Conservation (phyloP, 176 grass and related monocot genomes). For the Thalia dealbata region DNA sequence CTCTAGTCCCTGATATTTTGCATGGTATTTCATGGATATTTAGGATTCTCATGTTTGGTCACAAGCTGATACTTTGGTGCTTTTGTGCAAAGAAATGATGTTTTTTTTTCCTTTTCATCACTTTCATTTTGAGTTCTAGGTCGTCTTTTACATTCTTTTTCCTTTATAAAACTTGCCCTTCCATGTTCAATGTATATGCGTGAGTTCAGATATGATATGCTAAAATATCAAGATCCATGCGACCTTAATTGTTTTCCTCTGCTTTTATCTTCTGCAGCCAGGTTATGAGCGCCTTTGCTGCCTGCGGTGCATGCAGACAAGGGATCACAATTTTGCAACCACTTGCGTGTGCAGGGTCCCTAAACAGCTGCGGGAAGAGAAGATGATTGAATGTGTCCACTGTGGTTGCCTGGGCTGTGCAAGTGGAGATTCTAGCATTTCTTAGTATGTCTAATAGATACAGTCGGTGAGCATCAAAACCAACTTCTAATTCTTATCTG, state of each 20-base stretch:
- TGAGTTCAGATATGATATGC: not conserved
- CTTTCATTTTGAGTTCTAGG: not conserved
- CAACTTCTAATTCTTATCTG: too few species aligned
- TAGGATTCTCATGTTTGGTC: too few species aligned
- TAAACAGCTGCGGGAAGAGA: constrained; percentile 43
- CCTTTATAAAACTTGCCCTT: not conserved
- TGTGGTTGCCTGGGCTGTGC: constrained; percentile 44
- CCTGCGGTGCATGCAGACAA: constrained; percentile 42
- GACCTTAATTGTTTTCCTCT: not conserved
- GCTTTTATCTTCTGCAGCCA: not conserved
- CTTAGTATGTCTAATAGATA: too few species aligned
- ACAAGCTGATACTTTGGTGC: not conserved
- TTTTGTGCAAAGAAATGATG: not conserved
- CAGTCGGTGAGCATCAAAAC: too few species aligned
- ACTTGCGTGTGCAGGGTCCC: constrained; percentile 46
- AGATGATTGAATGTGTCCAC: constrained; percentile 46
- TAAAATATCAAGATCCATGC: not conserved
- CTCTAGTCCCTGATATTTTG: too few species aligned
- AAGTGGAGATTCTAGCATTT: constrained; percentile 23
- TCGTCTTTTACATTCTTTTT: not conserved
- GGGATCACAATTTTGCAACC: constrained; percentile 41
- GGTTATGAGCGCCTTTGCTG: constrained; percentile 44
- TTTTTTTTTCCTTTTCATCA: too few species aligned
- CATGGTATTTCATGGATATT: too few species aligned
- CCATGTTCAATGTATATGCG: not conserved